A percentile compares a stretch with the other conserved stretches of the same genome.
Evolutionary conservation across 805 yeast genomes (phyloP).

Genomic region (Wickerhamiella australiensis): DNA sequence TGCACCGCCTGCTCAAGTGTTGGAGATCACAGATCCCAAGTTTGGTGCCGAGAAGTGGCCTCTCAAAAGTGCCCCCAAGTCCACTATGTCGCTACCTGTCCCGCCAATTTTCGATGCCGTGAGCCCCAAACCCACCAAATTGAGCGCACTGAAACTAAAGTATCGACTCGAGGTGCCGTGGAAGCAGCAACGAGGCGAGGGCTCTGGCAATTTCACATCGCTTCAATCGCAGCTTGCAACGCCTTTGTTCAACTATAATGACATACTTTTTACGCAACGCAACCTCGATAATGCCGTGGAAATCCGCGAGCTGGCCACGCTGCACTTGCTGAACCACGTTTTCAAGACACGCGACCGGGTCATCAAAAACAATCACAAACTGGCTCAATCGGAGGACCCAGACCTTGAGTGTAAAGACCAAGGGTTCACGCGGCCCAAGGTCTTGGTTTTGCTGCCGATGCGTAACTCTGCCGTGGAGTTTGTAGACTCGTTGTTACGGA

Average conservation of each 20-base stretch:
- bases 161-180: constrained; percentile 31
- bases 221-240: constrained; percentile 45
- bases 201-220: constrained; percentile 30
- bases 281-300: constrained; percentile 37
- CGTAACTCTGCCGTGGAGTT: constrained; percentile 64
- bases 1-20: constrained; percentile 26
- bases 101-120: constrained; percentile 11
- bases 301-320: constrained; percentile 49
- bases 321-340: constrained; percentile 74
- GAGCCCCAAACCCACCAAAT: constrained; percentile 26
- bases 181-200: constrained; percentile 25
- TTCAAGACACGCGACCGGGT: constrained; percentile 79
- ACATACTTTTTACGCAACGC: constrained; percentile 49
- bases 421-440: constrained; percentile 91
- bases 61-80: not conserved
- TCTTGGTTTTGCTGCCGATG: constrained; percentile 70
- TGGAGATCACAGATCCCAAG: constrained; percentile 22
- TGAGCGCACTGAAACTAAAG: constrained; percentile 30
- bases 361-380: constrained; percentile 57
- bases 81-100: not conserved
- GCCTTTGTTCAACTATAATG: constrained; percentile 62
- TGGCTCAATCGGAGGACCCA: constrained; percentile 28
- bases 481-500: constrained; percentile 45
- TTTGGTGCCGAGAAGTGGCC: constrained; percentile 16
- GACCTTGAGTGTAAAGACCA: constrained; percentile 55